These are phyloP conservation scores for Nadsonia commutata DNA, from an alignment of 1,139 yeast genomes.

Conservation along the genomic window DNA sequence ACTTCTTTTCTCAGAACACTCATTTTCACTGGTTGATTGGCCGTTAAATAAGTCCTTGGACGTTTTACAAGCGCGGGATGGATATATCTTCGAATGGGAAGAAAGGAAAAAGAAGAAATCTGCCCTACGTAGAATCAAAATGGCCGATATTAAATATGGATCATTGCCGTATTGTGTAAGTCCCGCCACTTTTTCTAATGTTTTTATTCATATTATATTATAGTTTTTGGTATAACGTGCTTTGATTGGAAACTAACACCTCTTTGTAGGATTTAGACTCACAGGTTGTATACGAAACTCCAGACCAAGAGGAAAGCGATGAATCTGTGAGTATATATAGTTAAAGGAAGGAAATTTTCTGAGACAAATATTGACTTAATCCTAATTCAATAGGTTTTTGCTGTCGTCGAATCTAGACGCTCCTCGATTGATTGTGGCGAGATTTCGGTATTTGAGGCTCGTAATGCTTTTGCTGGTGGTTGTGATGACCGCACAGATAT, in stretches of 20 bases:
- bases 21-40: neutral
- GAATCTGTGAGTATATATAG: slow-evolving; percentile 3
- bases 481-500: neutral
- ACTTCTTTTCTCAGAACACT: slow-evolving; percentile 8
- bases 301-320: slow-evolving; percentile 5
- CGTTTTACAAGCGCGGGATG: too few species aligned
- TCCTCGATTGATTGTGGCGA: slow-evolving; percentile 9
- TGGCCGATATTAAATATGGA: slow-evolving; percentile 9
- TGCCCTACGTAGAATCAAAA: neutral
- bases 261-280: slow-evolving; percentile 10
- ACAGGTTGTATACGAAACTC: slow-evolving; percentile 11
- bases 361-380: slow-evolving; percentile 1
- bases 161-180: slow-evolving; percentile 13
- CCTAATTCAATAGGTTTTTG: neutral
- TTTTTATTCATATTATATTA: too few species aligned
- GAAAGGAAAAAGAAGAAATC: too few species aligned
- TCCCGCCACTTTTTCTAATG: too few species aligned
- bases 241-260: too few species aligned
- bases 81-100: neutral
- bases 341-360: neutral
- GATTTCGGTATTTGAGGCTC: slow-evolving; percentile 6
- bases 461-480: slow-evolving; percentile 5
- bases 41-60: too few species aligned
- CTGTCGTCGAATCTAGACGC: slow-evolving; percentile 2
- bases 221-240: too few species aligned